phyloP scores from a whole-genome alignment of 1,284 basidiomycete genomes.

The Cerioporus squamosus region DNA sequence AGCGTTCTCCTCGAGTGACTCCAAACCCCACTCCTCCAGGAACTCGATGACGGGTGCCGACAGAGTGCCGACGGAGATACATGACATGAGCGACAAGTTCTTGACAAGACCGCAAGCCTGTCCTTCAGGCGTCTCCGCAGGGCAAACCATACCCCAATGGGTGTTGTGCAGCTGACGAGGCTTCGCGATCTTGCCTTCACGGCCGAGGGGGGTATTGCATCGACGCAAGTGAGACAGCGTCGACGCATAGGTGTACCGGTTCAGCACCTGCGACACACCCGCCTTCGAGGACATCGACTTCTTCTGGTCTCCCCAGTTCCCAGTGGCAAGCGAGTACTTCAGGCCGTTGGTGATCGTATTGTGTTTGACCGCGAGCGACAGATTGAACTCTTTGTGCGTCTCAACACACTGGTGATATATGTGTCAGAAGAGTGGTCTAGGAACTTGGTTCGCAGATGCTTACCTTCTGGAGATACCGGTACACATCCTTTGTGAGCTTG shows the following conservation, averaged over 20 bases:
- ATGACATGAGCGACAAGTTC: slow-evolving; percentile 97
- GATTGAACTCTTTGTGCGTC: slow-evolving; percentile 94
- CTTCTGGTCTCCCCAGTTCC: slow-evolving; percentile 99
- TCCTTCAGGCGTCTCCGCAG: slow-evolving; percentile 98
- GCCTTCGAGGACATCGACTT: slow-evolving; percentile 98
- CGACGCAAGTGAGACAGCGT: slow-evolving; percentile 98
- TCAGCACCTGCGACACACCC: slow-evolving; percentile 98
- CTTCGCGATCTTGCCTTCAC: slow-evolving; percentile 99
- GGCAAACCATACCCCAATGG: slow-evolving; percentile 99
- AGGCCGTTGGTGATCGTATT: slow-evolving; percentile 98
- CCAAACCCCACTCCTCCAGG: slow-evolving; percentile 97
- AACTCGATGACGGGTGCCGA: slow-evolving; percentile 98
- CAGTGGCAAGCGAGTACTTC: slow-evolving; percentile 97
- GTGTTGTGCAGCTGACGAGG: slow-evolving; percentile 99
- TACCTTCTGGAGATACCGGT: slow-evolving; percentile 96
- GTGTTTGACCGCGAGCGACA: slow-evolving; percentile 92
- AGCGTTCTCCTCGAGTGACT: slow-evolving; percentile 90
- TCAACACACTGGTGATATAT: slow-evolving; percentile 82
- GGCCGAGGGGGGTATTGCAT: slow-evolving; percentile 97
- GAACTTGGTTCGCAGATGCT: slow-evolving; percentile 16
- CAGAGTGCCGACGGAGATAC: slow-evolving; percentile 96
- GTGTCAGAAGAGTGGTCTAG: slow-evolving; percentile 13
- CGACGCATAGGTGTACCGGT: slow-evolving; percentile 98
- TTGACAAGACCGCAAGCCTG: slow-evolving; percentile 99
- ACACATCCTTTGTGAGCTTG: slow-evolving; percentile 96